phyloP scores from a whole-genome alignment of 2,329 filamentous ascomycete species.

The Emmonsiellopsis sp. region DNA sequence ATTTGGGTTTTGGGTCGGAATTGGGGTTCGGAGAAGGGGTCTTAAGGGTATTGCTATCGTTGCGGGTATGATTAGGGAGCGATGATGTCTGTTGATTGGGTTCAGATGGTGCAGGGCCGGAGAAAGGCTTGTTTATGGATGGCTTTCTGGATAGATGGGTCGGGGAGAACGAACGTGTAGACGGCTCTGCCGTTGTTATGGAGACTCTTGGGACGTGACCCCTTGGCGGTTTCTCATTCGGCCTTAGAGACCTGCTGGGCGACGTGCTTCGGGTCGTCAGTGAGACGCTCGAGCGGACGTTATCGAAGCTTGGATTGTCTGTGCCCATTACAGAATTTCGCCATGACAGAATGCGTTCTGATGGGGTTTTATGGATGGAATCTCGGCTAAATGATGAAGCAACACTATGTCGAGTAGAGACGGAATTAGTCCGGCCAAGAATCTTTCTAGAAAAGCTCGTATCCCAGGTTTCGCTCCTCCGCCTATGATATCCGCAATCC shows the following conservation, averaged over 20 bases:
- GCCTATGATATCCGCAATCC: conserved; percentile 78
- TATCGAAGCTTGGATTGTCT: conserved; percentile 41
- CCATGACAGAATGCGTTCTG: conserved; percentile 83
- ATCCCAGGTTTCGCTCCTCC: conserved; percentile 68
- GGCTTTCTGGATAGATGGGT: neutral
- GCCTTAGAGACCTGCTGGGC: conserved; percentile 34
- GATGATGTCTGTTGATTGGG: neutral
- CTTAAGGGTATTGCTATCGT: neutral
- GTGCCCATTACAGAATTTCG: conserved; percentile 57
- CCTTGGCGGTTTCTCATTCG: conserved; percentile 2
- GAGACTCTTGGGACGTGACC: neutral
- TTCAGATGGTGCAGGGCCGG: conserved; percentile 7
- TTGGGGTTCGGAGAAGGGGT: neutral
- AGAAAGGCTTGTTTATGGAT: neutral
- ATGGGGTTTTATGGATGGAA: conserved; percentile 38
- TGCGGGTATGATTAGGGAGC: neutral
- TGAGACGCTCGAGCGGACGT: conserved; percentile 17
- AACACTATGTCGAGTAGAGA: conserved; percentile 46
- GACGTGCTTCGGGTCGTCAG: conserved; percentile 37
- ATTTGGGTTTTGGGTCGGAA: neutral
- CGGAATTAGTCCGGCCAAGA: conserved; percentile 45
- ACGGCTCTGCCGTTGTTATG: conserved; percentile 14
- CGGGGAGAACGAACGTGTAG: conserved; percentile 19
- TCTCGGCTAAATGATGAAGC: conserved; percentile 37
- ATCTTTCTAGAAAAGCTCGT: conserved; percentile 64